Evolutionary conservation across 73 alveolate genomes (phyloP).

Genomic region (Tetrahymena elliotti): DNA sequence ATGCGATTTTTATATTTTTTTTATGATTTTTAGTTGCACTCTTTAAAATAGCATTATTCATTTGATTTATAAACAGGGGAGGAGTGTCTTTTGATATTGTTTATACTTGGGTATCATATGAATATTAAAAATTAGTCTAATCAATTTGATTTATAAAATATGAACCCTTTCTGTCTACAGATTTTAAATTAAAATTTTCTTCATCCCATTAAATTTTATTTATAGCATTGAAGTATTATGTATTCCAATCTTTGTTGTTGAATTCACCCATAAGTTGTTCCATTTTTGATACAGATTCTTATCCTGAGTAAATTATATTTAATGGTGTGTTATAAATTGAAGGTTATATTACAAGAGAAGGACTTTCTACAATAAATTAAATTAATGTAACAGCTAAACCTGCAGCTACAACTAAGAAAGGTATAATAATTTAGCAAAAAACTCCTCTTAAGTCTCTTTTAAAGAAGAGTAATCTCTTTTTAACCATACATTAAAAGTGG

Average conservation of each 20-base stretch:
- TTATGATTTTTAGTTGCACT: background rate
- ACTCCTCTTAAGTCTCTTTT: conserved; percentile 71
- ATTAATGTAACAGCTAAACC: conserved; percentile 53
- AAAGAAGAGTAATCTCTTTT: conserved; percentile 60
- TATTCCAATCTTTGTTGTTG: background rate
- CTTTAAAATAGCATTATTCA: conserved; percentile 11
- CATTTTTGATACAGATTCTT: background rate
- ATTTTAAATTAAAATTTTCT: background rate
- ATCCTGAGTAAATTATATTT: background rate
- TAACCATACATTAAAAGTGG: conserved; percentile 64
- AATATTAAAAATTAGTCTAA: background rate
- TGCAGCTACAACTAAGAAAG: conserved; percentile 55
- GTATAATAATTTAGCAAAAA: conserved; percentile 66
- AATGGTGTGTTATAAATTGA: background rate
- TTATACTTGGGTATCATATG: background rate
- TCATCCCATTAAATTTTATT: background rate
- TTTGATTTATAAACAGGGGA: background rate
- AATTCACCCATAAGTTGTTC: background rate
- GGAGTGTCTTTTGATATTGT: background rate
- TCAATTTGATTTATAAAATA: background rate
- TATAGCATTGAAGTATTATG: background rate
- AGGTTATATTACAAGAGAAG: background rate
- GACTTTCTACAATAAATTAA: background rate
- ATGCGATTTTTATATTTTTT: conserved; percentile 9
- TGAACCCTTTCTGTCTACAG: background rate